Evolutionary conservation across 1,284 basidiomycete genomes (phyloP).

Genomic region (Cutaneotrichosporon cavernicola): DNA sequence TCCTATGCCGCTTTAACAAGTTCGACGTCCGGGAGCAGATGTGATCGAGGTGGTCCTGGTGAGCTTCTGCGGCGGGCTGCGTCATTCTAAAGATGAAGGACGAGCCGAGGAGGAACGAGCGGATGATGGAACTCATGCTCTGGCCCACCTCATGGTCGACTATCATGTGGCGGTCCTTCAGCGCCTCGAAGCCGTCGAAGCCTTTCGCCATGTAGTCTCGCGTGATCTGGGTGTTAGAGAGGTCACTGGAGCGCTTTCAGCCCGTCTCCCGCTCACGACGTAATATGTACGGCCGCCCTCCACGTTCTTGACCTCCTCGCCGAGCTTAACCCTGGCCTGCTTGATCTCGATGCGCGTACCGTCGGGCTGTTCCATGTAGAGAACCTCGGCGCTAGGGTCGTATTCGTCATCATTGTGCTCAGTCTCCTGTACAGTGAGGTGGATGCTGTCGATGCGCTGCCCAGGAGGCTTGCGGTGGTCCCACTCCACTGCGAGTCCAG

Average conservation of each 20-base stretch:
- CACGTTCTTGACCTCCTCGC: constrained; percentile 61
- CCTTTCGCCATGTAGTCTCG: constrained; percentile 51
- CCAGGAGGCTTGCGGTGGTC: constrained; percentile 69
- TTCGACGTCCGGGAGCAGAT: constrained; percentile 36
- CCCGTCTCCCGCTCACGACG: constrained; percentile 59
- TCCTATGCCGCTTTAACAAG: constrained; percentile 36
- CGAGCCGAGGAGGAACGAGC: constrained; percentile 73
- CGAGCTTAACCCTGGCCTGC: constrained; percentile 42
- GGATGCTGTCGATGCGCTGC: constrained; percentile 69
- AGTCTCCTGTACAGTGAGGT: constrained; percentile 55
- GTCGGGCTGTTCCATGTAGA: constrained; percentile 49
- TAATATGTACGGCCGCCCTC: constrained; percentile 65
- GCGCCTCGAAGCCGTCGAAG: constrained; percentile 74
- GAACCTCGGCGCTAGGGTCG: constrained; percentile 31
- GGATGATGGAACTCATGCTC: constrained; percentile 75
- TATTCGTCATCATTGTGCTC: constrained; percentile 39
- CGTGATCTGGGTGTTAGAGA: constrained; percentile 41
- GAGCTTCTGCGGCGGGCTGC: constrained; percentile 42
- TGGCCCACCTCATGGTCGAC: constrained; percentile 83
- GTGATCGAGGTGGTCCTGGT: constrained; percentile 35
- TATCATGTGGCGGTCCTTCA: constrained; percentile 68
- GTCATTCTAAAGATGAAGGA: constrained; percentile 53
- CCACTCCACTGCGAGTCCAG: constrained; percentile 84
- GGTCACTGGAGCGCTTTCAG: background rate
- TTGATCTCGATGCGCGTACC: constrained; percentile 54